Evolutionary conservation across 768 basidiomycete genomes (phyloP).

Genomic region (Hirschioporus abietinus): DNA sequence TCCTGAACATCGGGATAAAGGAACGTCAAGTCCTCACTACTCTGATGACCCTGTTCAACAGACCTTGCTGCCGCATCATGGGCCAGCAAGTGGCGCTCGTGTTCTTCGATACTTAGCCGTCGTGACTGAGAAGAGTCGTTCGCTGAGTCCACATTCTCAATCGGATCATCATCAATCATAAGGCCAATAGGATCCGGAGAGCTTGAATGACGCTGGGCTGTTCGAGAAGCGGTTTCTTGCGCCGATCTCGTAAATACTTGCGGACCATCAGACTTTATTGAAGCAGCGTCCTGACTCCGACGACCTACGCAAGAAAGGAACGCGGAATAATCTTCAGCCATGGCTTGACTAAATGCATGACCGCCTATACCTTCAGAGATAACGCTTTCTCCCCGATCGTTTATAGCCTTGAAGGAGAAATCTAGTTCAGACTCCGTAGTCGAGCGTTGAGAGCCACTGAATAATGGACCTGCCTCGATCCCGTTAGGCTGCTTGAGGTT

Average conservation of each 20-base stretch:
- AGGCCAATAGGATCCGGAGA: background rate
- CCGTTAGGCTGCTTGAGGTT: background rate
- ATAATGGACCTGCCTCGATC: constrained; percentile 1
- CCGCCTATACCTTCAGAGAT: background rate
- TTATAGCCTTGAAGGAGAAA: background rate
- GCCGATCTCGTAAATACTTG: background rate
- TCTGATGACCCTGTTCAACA: background rate
- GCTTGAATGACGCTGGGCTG: background rate
- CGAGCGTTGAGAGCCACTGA: background rate
- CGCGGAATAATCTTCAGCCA: background rate
- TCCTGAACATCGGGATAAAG: background rate
- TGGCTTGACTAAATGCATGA: constrained; percentile 1
- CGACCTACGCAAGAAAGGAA: constrained; percentile 1
- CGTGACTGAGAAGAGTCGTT: background rate
- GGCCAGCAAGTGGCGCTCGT: background rate
- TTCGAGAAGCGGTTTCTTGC: background rate
- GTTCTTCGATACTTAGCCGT: background rate
- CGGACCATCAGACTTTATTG: background rate
- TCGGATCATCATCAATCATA: background rate
- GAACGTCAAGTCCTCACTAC: background rate
- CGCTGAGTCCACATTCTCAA: background rate
- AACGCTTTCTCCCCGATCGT: background rate
- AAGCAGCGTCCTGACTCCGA: background rate
- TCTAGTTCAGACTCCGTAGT: background rate
- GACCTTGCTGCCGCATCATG: background rate